Percentiles rank a stretch among this genome's conserved stretches.
These are phyloP conservation scores for Sophora flavescens DNA, from an alignment of 306 rosid genomes.

Conservation along the genomic window DNA sequence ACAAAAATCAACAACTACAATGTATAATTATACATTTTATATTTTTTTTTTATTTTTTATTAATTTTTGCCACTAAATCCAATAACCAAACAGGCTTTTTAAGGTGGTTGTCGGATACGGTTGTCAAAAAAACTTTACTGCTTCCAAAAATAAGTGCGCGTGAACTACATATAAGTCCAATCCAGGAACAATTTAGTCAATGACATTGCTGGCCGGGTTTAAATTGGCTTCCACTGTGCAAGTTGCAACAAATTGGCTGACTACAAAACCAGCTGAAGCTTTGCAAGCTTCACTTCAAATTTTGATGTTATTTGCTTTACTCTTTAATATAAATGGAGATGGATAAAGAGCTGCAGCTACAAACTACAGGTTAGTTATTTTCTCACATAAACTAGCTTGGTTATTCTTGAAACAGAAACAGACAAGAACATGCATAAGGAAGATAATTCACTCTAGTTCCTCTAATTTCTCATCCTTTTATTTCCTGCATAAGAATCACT, in stretches of 20 bases:
- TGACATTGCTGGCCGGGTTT: too few relatives aligned
- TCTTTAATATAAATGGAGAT: constrained; percentile 47
- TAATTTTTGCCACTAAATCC: too few relatives aligned
- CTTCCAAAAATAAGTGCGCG: too few relatives aligned
- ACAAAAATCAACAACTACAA: too few relatives aligned
- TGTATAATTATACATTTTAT: too few relatives aligned
- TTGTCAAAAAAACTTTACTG: too few relatives aligned
- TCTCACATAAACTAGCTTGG: constrained; percentile 2
- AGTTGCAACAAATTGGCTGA: too few relatives aligned
- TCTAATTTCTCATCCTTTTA: constrained; percentile 3
- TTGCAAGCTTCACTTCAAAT: constrained; percentile 25
- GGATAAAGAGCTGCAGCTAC: constrained; percentile 54
- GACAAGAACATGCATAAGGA: not conserved
- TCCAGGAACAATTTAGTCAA: too few relatives aligned
- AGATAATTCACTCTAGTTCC: not conserved
- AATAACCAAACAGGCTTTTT: too few relatives aligned
- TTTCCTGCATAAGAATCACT: not conserved
- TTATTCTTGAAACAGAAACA: constrained; percentile 15
- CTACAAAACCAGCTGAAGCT: constrained; percentile 13
- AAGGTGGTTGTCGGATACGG: too few relatives aligned
- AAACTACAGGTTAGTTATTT: constrained; percentile 56
- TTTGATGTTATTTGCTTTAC: not conserved
- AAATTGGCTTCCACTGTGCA: not conserved
- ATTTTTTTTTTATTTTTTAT: too few relatives aligned
- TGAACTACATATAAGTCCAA: too few relatives aligned